Evolutionary conservation across 1,284 basidiomycete species (phyloP).

Genomic region (Gomphus bonarii): DNA sequence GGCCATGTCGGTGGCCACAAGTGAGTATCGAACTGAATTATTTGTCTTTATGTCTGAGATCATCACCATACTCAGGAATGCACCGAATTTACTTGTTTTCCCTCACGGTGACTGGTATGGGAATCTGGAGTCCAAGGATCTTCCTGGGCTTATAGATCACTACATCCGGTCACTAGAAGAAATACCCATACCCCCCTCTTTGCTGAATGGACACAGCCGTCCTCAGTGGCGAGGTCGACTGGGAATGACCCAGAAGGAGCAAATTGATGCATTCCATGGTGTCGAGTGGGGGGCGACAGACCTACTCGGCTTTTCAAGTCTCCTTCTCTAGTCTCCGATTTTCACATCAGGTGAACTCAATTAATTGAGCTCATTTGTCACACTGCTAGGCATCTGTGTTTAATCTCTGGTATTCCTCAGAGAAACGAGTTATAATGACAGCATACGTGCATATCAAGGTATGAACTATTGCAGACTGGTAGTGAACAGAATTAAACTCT

Average conservation of each 20-base stretch:
- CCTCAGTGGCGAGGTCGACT: constrained; percentile 63
- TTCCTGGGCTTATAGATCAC: constrained; percentile 41
- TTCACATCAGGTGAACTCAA: not conserved
- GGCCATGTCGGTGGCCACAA: constrained; percentile 81
- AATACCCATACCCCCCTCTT: constrained; percentile 19
- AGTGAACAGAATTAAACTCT: too few species aligned
- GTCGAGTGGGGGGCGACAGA: not conserved
- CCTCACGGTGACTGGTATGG: constrained; percentile 76
- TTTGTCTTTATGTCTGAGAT: constrained; percentile 8
- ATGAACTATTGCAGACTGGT: too few species aligned
- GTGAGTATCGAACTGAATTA: constrained; percentile 32
- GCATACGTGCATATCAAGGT: too few species aligned
- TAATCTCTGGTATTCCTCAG: too few species aligned
- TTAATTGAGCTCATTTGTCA: too few species aligned
- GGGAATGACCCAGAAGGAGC: constrained; percentile 56
- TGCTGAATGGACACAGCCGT: constrained; percentile 14
- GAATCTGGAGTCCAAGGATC: constrained; percentile 43
- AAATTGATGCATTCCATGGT: constrained; percentile 21
- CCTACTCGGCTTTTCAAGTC: not conserved
- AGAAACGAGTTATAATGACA: too few species aligned
- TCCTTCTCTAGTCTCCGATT: not conserved
- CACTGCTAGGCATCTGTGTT: not conserved
- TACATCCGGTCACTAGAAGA: constrained; percentile 28
- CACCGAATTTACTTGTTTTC: constrained; percentile 68
- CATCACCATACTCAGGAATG: constrained; percentile 38